A percentile compares a stretch with the other conserved stretches of the same genome.
phyloP scores from a whole-genome alignment of 2,329 filamentous ascomycete genomes.

The Aspergillus versicolor region DNA sequence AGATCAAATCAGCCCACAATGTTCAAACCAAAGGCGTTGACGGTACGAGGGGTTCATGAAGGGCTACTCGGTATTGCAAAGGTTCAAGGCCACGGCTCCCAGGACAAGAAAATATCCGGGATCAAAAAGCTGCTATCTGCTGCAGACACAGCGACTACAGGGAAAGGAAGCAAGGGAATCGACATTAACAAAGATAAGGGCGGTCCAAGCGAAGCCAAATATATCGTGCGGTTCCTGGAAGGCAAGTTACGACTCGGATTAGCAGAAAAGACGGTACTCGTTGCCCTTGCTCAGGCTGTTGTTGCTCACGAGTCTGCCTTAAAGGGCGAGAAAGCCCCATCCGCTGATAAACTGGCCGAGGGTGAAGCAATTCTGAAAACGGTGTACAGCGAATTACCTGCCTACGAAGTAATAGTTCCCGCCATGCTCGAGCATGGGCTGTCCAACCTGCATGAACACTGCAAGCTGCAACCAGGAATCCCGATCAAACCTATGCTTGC shows the following conservation, averaged over 20 bases:
- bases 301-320: slow-evolving; percentile 77
- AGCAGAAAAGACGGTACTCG: slow-evolving; percentile 87
- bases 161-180: slow-evolving; percentile 63
- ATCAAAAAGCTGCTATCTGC: slow-evolving; percentile 97
- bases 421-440: slow-evolving; percentile 85
- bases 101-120: slow-evolving; percentile 83
- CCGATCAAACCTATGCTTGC: slow-evolving; percentile 98
- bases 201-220: slow-evolving; percentile 92
- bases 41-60: slow-evolving; percentile 81
- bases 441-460: slow-evolving; percentile 74
- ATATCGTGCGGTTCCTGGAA: slow-evolving; percentile 86
- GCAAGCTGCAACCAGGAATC: slow-evolving; percentile 89
- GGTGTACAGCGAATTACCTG: slow-evolving; percentile 90
- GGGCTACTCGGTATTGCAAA: slow-evolving; percentile 87
- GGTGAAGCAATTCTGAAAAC: slow-evolving; percentile 85
- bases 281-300: slow-evolving; percentile 84
- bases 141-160: slow-evolving; percentile 70
- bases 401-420: slow-evolving; percentile 92
- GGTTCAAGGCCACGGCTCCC: slow-evolving; percentile 79
- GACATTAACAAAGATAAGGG: slow-evolving; percentile 93
- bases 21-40: slow-evolving; percentile 94
- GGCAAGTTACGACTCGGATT: slow-evolving; percentile 90
- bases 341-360: slow-evolving; percentile 72
- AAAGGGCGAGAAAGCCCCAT: slow-evolving; percentile 67
- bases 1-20: slow-evolving; percentile 93